phyloP scores from a whole-genome alignment of 306 rosid species.

The Sesbania bispinosa region DNA sequence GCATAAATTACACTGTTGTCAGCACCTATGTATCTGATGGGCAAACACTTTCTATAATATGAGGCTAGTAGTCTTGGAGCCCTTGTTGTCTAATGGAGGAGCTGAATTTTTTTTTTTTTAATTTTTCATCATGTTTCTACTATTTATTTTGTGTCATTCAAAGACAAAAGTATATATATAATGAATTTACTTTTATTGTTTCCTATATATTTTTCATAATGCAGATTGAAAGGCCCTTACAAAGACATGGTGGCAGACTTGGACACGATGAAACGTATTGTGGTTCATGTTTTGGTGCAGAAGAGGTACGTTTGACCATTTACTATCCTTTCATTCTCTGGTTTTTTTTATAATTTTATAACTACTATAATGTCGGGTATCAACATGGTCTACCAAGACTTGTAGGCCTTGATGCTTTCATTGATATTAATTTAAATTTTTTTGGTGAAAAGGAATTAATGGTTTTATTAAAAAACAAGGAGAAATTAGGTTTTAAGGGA shows the following conservation, averaged over 20 bases:
- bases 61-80: neutral
- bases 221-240: constrained; percentile 93
- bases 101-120: constrained; percentile 7
- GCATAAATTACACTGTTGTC: neutral
- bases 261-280: constrained; percentile 80
- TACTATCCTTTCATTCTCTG: constrained; percentile 20
- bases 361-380: neutral
- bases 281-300: constrained; percentile 96
- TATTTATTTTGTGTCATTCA: neutral
- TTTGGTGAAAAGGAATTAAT: neutral
- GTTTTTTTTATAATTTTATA: constrained; percentile 25
- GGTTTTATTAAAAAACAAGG: neutral
- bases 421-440: neutral
- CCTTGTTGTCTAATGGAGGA: constrained; percentile 3
- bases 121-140: constrained; percentile 8
- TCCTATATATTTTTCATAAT: constrained; percentile 15
- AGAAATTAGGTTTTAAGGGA: neutral
- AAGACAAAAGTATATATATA: neutral
- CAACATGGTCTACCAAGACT: neutral
- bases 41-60: neutral
- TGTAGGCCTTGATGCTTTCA: neutral
- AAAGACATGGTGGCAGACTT: constrained; percentile 90
- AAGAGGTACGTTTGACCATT: constrained; percentile 52
- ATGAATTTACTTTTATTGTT: neutral
- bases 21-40: constrained; percentile 3